A percentile compares a stretch with the other conserved stretches of the same genome.
Conservation (phyloP, 2,329 filamentous ascomycete species). For the Leptoxyphium fumago region DNA sequence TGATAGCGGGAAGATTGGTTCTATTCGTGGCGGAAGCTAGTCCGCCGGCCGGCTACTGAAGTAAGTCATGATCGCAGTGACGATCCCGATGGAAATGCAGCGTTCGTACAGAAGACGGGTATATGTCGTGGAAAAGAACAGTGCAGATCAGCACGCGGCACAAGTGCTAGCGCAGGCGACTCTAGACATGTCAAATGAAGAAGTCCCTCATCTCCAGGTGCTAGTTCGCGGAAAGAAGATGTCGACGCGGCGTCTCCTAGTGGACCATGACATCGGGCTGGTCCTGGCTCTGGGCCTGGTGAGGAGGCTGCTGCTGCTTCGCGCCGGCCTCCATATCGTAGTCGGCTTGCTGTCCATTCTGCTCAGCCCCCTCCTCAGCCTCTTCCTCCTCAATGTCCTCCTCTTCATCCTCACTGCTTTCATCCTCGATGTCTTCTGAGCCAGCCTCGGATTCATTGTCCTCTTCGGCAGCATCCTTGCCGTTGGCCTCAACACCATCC, state of each 20-base stretch:
- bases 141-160: too few relatives aligned
- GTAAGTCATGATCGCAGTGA: too few relatives aligned
- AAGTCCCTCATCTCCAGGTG: too few relatives aligned
- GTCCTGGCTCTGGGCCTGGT: slow-evolving; percentile 3
- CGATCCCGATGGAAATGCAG: too few relatives aligned
- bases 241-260: slow-evolving; percentile 2
- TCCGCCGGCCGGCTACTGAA: too few relatives aligned
- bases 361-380: slow-evolving; percentile 19
- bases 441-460: slow-evolving; percentile 50
- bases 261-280: slow-evolving; percentile 15
- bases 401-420: slow-evolving; percentile 30
- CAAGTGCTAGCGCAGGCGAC: too few relatives aligned
- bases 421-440: slow-evolving; percentile 36
- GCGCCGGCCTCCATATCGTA: slow-evolving; percentile 14
- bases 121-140: too few relatives aligned
- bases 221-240: background rate
- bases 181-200: too few relatives aligned
- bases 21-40: too few relatives aligned
- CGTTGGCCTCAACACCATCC: slow-evolving; percentile 50
- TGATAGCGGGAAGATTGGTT: too few relatives aligned
- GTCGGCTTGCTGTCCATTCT: slow-evolving; percentile 13
- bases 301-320: slow-evolving; percentile 1
- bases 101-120: too few relatives aligned
- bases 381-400: slow-evolving; percentile 26
- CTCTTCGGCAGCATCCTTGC: slow-evolving; percentile 47